Evolutionary conservation across 2,329 filamentous ascomycete species (phyloP).

Genomic region (Pyrenophora teres): DNA sequence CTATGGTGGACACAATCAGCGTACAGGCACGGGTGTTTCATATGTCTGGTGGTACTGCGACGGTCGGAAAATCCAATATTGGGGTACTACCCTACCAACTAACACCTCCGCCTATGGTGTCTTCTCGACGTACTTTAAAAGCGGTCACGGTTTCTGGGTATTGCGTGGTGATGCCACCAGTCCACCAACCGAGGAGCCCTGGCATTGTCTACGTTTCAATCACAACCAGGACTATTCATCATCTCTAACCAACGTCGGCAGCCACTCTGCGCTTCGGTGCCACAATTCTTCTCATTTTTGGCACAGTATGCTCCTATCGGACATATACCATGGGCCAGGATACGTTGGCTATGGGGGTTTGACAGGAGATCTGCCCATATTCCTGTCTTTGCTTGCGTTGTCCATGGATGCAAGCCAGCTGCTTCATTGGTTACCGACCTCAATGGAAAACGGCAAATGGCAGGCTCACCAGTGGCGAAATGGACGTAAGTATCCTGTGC

Average conservation of each 20-base stretch:
- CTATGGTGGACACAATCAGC: slow-evolving; percentile 3
- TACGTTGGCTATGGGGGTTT: slow-evolving; percentile 12
- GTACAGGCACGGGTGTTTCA: slow-evolving; percentile 12
- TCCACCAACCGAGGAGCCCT: slow-evolving; percentile 10
- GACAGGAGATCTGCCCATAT: slow-evolving; percentile 40
- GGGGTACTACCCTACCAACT: not conserved
- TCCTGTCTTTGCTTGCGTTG: slow-evolving; percentile 39
- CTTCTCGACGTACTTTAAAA: slow-evolving; percentile 28
- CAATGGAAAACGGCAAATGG: slow-evolving; percentile 29
- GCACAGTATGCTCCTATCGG: slow-evolving; percentile 29
- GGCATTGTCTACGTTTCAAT: slow-evolving; percentile 32
- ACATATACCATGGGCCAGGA: slow-evolving; percentile 21
- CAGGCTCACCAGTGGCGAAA: not conserved
- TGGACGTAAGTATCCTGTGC: slow-evolving; percentile 21
- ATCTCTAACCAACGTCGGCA: slow-evolving; percentile 28
- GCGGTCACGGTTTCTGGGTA: slow-evolving; percentile 30
- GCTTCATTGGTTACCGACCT: slow-evolving; percentile 12
- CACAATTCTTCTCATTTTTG: slow-evolving; percentile 20
- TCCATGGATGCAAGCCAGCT: slow-evolving; percentile 22
- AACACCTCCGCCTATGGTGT: slow-evolving; percentile 8
- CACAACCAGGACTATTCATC: slow-evolving; percentile 22
- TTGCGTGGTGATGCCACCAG: slow-evolving; percentile 21
- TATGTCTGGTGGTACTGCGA: slow-evolving; percentile 25
- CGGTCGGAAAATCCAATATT: slow-evolving; percentile 10
- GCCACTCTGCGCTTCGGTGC: slow-evolving; percentile 13